Conservation (phyloP, 1,284 basidiomycete genomes). For the Tetrapyrgos nigripes region DNA sequence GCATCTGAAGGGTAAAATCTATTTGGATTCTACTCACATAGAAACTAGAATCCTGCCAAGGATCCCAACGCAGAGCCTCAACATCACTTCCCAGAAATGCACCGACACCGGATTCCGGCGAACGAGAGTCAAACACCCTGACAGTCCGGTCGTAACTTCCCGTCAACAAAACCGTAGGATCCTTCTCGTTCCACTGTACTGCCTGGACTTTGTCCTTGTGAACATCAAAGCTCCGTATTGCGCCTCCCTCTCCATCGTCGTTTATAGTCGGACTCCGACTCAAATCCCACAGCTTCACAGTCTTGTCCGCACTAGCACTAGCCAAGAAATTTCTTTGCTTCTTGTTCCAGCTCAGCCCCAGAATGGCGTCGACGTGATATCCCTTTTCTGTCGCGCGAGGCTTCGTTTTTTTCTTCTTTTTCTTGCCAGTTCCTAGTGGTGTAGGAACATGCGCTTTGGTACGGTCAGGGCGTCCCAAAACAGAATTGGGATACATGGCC, state of each 20-base stretch:
- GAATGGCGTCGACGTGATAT: constrained; percentile 94
- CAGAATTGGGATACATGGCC: constrained; percentile 91
- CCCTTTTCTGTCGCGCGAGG: constrained; percentile 69
- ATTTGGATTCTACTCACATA: constrained; percentile 66
- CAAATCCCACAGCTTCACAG: constrained; percentile 98
- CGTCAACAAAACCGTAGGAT: constrained; percentile 89
- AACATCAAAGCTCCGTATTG: constrained; percentile 86
- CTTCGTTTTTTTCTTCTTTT: constrained; percentile 92
- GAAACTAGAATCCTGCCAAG: constrained; percentile 88
- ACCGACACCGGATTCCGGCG: constrained; percentile 81
- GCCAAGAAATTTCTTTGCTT: constrained; percentile 90
- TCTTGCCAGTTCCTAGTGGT: constrained; percentile 88
- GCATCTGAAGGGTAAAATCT: neutral
- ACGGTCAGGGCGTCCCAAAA: constrained; percentile 90
- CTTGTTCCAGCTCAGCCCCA: constrained; percentile 92
- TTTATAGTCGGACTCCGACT: constrained; percentile 67
- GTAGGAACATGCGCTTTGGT: constrained; percentile 82
- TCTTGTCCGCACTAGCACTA: constrained; percentile 92
- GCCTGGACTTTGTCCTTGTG: constrained; percentile 98
- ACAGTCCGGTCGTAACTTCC: constrained; percentile 96
- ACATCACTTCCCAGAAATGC: constrained; percentile 89
- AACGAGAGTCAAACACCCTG: constrained; percentile 90
- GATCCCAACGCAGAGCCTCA: constrained; percentile 95
- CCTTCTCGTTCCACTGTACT: constrained; percentile 92
- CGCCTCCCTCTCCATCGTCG: constrained; percentile 58